These are phyloP conservation scores for Lachnellula arida DNA, from an alignment of 2,329 filamentous ascomycete species.

Conservation along the genomic window DNA sequence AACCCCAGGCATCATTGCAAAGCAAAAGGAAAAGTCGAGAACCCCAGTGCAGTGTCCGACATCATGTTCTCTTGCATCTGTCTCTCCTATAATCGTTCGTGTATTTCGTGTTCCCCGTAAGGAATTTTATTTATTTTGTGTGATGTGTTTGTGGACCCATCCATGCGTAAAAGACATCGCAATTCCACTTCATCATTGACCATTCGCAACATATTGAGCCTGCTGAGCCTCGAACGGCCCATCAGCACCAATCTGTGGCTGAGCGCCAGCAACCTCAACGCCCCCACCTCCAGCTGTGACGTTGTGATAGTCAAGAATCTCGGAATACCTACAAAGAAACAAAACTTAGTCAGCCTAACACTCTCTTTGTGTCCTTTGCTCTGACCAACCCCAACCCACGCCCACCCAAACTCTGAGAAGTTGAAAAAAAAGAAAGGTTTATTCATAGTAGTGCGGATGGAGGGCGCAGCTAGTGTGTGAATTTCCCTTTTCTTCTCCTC, in stretches of 20 bases:
- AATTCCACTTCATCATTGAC: constrained; percentile 4
- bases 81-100: background rate
- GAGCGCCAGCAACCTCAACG: constrained; percentile 35
- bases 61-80: too few relatives aligned
- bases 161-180: background rate
- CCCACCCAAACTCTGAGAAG: background rate
- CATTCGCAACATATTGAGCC: constrained; percentile 7
- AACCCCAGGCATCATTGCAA: constrained; percentile 8
- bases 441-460: too few relatives aligned
- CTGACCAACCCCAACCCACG: background rate
- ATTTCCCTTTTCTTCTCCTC: constrained; percentile 10
- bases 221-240: background rate
- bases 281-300: constrained; percentile 44
- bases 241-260: background rate
- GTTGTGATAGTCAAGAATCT: constrained; percentile 98
- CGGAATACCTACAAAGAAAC: constrained; percentile 72
- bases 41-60: too few relatives aligned
- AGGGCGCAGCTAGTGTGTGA: background rate
- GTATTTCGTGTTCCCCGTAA: background rate
- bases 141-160: background rate
- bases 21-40: background rate
- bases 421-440: constrained; percentile 1
- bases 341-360: constrained; percentile 30
- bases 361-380: constrained; percentile 4
- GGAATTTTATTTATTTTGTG: background rate